These are phyloP conservation scores for Penicillium lagena DNA, from an alignment of 495 filamentous ascomycete genomes.

Conservation along the genomic window DNA sequence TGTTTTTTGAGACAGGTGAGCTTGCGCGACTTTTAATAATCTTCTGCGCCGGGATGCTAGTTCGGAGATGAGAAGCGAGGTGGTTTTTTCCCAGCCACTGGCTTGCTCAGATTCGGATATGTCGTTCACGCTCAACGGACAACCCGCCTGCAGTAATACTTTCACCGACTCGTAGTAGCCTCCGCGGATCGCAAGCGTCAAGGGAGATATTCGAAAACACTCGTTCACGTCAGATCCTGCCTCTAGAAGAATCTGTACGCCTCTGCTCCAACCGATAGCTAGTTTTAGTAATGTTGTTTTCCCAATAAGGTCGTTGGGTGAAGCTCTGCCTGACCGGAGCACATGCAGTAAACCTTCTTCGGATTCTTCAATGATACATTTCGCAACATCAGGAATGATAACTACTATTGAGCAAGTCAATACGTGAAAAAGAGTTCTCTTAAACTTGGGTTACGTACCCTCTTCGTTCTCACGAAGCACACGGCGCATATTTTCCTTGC, in stretches of 20 bases:
- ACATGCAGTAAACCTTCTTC: not conserved
- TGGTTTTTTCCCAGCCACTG: not conserved
- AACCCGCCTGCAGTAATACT: not conserved
- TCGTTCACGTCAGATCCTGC: not conserved
- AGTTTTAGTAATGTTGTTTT: not conserved
- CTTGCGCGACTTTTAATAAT: not conserved
- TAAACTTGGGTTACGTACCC: not conserved
- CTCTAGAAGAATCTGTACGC: not conserved
- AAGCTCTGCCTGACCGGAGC: not conserved
- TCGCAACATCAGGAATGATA: not conserved
- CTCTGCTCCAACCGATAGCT: not conserved
- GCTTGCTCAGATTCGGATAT: not conserved
- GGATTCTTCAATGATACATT: not conserved
- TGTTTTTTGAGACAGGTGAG: not conserved
- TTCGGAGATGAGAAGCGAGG: not conserved
- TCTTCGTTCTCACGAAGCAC: constrained; percentile 3
- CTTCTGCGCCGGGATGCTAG: not conserved
- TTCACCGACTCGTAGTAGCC: not conserved
- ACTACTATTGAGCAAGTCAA: not conserved
- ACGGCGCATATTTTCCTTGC: not conserved
- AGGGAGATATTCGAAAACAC: not conserved
- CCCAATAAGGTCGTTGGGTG: not conserved
- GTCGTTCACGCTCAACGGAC: not conserved
- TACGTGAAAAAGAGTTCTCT: too few species aligned
- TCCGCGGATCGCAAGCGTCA: not conserved